Percentiles rank a stretch among this genome's conserved stretches.
These are phyloP conservation scores for Lentinula lateritia DNA, from an alignment of 768 basidiomycete species.

Conservation along the genomic window DNA sequence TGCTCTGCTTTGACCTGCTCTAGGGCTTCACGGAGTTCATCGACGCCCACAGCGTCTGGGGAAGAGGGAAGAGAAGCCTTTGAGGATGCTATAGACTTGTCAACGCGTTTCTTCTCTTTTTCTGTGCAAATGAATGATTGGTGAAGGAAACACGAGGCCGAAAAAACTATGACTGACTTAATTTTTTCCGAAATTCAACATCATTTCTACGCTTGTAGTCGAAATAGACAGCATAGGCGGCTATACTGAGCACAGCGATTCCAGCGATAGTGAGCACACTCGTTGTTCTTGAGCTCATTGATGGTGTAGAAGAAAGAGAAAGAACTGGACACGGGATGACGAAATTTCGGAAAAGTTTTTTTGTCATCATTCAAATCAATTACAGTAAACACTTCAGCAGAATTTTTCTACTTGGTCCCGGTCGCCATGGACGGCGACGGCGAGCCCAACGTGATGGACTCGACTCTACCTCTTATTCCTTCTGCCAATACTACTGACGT, in stretches of 20 bases:
- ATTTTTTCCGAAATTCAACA: constrained; percentile 76
- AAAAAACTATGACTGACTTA: constrained; percentile 51
- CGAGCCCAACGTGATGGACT: constrained; percentile 21
- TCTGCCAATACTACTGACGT: constrained; percentile 20
- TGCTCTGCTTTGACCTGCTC: constrained; percentile 65
- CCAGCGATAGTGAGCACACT: constrained; percentile 40
- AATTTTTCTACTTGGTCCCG: constrained; percentile 17
- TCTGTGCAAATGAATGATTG: constrained; percentile 37
- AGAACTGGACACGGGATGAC: constrained; percentile 1
- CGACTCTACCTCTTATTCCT: constrained; percentile 26
- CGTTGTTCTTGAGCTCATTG: constrained; percentile 34
- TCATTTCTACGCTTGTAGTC: constrained; percentile 94
- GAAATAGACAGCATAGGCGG: constrained; percentile 89
- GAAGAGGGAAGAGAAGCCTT: constrained; percentile 32
- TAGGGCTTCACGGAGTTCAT: constrained; percentile 59
- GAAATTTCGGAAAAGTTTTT: background rate
- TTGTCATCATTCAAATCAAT: background rate
- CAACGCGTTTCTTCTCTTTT: constrained; percentile 88
- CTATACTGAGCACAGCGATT: constrained; percentile 47
- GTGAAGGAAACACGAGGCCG: background rate
- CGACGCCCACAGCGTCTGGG: constrained; percentile 32
- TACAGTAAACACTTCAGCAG: constrained; percentile 5
- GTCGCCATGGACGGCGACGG: constrained; percentile 42
- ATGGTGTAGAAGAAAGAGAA: constrained; percentile 11
- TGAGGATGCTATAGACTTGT: constrained; percentile 56